Percentiles rank a stretch among this genome's conserved stretches.
These are phyloP conservation scores for Mycena galopus DNA, from an alignment of 768 basidiomycete species.

Conservation along the genomic window DNA sequence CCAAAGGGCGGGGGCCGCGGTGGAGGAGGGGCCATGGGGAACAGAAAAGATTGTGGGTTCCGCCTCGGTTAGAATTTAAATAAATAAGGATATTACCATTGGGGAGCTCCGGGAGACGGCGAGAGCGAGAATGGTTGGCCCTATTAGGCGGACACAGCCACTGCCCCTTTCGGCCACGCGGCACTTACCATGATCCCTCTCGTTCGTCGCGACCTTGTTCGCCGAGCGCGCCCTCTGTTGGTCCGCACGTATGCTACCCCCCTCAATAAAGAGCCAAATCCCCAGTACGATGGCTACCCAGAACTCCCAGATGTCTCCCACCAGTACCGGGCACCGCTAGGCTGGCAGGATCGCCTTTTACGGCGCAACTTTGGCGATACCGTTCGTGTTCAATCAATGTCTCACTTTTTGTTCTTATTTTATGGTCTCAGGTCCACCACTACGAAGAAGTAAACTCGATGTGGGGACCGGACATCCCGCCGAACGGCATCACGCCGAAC, in stretches of 20 bases:
- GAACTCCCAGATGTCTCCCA: conserved; percentile 75
- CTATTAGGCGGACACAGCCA: background rate
- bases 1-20: conserved; percentile 35
- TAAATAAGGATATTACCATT: conserved; percentile 30
- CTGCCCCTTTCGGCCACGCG: background rate
- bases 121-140: background rate
- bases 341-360: conserved; percentile 84
- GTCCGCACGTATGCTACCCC: conserved; percentile 51
- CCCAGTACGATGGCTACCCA: conserved; percentile 81
- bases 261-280: conserved; percentile 57
- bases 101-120: conserved; percentile 28
- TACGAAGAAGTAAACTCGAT: conserved; percentile 85
- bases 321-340: conserved; percentile 71
- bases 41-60: conserved; percentile 9
- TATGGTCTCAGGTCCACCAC: conserved; percentile 73
- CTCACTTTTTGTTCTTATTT: conserved; percentile 25
- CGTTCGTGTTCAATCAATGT: conserved; percentile 56
- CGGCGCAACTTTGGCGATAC: conserved; percentile 87
- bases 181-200: conserved; percentile 45
- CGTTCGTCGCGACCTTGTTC: conserved; percentile 38
- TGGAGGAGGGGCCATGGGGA: conserved; percentile 25
- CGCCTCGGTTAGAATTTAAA: conserved; percentile 2
- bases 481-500: conserved; percentile 66
- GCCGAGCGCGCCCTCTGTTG: conserved; percentile 25
- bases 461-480: conserved; percentile 90